Evolutionary conservation across 257 asterid genomes (phyloP).

Genomic region (Voacanga thouarsii): DNA sequence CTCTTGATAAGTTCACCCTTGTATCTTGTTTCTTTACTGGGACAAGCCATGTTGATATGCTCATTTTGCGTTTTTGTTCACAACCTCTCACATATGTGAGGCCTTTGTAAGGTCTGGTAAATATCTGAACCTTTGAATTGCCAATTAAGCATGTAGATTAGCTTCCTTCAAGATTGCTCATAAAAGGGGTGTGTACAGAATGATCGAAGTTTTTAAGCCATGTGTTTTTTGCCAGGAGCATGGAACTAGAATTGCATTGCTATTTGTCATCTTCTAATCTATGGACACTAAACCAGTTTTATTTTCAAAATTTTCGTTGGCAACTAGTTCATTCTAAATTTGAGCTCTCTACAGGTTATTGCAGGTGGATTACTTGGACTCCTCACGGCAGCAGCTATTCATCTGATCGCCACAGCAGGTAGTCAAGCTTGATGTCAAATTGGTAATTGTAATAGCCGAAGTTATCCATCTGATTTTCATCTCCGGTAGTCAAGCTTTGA

Average conservation of each 20-base stretch:
- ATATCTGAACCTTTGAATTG: background rate
- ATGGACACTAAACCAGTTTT: background rate
- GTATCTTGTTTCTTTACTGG: too few species aligned
- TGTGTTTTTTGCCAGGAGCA: background rate
- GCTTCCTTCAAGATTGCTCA: background rate
- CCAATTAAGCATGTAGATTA: background rate
- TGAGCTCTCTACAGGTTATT: slow-evolving; percentile 55
- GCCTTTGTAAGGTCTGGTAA: background rate
- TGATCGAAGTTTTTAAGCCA: background rate
- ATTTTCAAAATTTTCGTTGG: too few species aligned
- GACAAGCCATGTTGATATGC: too few species aligned
- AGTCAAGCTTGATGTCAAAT: slow-evolving; percentile 31
- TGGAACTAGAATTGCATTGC: background rate
- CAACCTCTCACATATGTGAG: background rate
- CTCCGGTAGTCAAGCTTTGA: slow-evolving; percentile 34
- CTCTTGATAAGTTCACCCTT: too few species aligned
- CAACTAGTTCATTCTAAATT: background rate
- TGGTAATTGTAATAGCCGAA: slow-evolving; percentile 15
- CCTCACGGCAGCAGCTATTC: slow-evolving; percentile 39
- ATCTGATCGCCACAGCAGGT: slow-evolving; percentile 35
- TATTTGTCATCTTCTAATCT: background rate
- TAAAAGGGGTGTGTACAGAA: background rate
- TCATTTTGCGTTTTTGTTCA: background rate
- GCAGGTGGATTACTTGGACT: slow-evolving; percentile 77
- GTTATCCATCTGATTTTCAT: slow-evolving; percentile 30